Evolutionary conservation across 257 asterid species (phyloP).

Genomic region (Nicotiana paniculata): DNA sequence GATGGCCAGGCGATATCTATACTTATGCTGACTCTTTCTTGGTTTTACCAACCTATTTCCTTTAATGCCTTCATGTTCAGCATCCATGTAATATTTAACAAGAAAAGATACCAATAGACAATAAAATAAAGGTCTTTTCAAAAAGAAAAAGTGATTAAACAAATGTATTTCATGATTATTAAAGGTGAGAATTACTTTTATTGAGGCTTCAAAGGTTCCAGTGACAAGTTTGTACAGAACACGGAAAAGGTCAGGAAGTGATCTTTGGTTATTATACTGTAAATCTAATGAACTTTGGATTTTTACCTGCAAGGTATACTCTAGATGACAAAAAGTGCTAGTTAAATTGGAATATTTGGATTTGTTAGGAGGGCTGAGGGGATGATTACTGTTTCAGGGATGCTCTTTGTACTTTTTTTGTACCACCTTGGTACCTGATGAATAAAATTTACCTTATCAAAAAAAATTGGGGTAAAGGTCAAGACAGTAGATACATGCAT

Average conservation of each 20-base stretch:
- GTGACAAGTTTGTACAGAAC: neutral
- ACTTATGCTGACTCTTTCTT: neutral
- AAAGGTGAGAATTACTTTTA: neutral
- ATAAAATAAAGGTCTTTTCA: neutral
- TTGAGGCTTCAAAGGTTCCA: neutral
- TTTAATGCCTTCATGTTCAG: neutral
- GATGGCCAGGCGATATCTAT: neutral
- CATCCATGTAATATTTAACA: neutral
- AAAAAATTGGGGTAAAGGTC: neutral
- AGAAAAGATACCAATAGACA: neutral
- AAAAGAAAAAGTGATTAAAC: neutral
- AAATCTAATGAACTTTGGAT: neutral
- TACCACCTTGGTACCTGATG: too few relatives aligned
- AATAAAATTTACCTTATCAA: too few relatives aligned
- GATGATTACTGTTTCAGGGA: too few relatives aligned
- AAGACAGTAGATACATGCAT: neutral
- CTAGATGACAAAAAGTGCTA: neutral
- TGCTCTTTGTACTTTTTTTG: too few relatives aligned
- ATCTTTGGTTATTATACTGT: neutral
- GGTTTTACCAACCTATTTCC: neutral
- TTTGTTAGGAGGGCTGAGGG: too few relatives aligned
- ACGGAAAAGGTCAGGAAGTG: neutral
- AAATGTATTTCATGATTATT: neutral
- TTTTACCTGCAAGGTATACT: neutral
- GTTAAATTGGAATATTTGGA: neutral